Conservation (phyloP, 495 filamentous ascomycete species). For the Daldinia grandis region DNA sequence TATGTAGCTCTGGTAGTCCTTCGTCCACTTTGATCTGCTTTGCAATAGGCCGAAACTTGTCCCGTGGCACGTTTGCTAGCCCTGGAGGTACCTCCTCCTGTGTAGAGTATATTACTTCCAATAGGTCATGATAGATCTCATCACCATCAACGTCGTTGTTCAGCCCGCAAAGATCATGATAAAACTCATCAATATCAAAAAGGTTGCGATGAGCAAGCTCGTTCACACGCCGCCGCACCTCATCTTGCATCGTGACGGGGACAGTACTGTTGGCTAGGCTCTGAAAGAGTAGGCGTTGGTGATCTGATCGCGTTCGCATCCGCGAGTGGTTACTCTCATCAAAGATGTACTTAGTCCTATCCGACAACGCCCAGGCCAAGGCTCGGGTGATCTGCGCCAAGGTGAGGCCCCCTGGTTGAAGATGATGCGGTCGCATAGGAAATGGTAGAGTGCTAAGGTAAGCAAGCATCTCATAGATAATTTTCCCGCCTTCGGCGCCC, state of each 20-base stretch:
- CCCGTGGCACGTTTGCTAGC: conserved; percentile 18
- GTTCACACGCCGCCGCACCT: conserved; percentile 1
- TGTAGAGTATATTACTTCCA: conserved; percentile 43
- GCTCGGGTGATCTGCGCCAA: conserved; percentile 23
- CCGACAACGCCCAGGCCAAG: conserved; percentile 34
- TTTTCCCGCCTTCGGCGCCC: conserved; percentile 13
- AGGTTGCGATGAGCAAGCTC: conserved; percentile 13
- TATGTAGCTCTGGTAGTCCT: conserved; percentile 15
- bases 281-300: conserved; percentile 41
- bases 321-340: conserved; percentile 34
- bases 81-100: conserved; percentile 19
- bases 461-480: conserved; percentile 31
- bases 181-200: conserved; percentile 17
- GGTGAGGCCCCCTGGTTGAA: conserved; percentile 15
- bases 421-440: neutral
- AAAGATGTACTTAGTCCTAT: conserved; percentile 17
- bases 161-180: conserved; percentile 14
- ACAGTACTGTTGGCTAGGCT: conserved; percentile 30
- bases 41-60: conserved; percentile 38
- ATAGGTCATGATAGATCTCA: conserved; percentile 46
- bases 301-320: conserved; percentile 32
- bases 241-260: conserved; percentile 1
- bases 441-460: conserved; percentile 38
- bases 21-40: conserved; percentile 33
- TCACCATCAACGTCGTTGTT: conserved; percentile 46